Base-by-base conservation (phyloP, 2,329 filamentous ascomycete genomes). In the Sarocladium brachiariae region DNA sequence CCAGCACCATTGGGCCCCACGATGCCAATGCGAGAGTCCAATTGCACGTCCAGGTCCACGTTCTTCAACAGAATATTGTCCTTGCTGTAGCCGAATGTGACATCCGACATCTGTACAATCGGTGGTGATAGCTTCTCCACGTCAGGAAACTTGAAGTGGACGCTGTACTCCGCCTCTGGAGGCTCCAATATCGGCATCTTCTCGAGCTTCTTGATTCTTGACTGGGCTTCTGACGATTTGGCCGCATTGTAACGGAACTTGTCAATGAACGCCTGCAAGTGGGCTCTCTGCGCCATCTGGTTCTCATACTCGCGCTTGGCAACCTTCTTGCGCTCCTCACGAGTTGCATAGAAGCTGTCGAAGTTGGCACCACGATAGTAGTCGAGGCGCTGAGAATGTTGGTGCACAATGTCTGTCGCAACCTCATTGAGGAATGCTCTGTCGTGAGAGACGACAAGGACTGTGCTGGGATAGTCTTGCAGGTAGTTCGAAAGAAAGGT, bases 181-280 rank as follows among this genome's bases (percentile, higher is more conserved):
- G 91, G 67, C 61, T 95, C 87, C 49, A 99, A 78, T 1, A 96
- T 75, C 2, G 95, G 93, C 89, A 99, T 96, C 63, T 87, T 89
- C 69, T 99, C 95, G 55, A 99, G 76, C 67, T 99, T 99, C 79
- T 99, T 99, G 80, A 99, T 97, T 63, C 93, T 85, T 1, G 92
- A 97, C 65, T 99, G 93, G 1, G 93, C 93, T 75, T 99, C 93
- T 8, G 92, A 96, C 1, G 93, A 96, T 70, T 99, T 99, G 63
- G 92, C 93, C 24, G 93, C 93, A 65, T 99, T 99, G 78, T 99
- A 99, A 50, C 93, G 84, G 78, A 99, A 99, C 72, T 99, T 99
- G 79, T 99, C 93, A 72, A 99, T 99, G 70, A 99, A 99, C 24
- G 89, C 85, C 74, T 99, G 93, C 56, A 99, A 72, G 75, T 99